Evolutionary conservation across 2,329 filamentous ascomycete genomes (phyloP), one percentile per base, ranked within the genome.

Genomic region (Ceratocystis huliohia): DNA sequence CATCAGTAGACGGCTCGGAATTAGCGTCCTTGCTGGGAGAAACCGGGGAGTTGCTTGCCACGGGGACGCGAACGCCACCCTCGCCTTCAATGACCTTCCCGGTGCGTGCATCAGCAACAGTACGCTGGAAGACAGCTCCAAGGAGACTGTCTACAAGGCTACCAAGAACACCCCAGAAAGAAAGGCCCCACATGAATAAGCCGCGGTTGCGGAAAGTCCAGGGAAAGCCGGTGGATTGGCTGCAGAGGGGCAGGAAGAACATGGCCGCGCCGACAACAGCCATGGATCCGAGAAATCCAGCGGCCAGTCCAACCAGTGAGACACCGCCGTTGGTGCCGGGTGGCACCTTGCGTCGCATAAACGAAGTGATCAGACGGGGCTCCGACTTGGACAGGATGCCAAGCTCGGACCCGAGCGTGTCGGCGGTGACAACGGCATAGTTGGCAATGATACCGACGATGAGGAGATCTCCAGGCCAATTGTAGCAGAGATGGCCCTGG

Each of bases 301-400:
- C 89, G 0, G 79, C 76, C 0, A 96, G 78, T 0, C 94, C 94
- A 59, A 84, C 78, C 0, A 85, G 71, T 0, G 91, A 95, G 7
- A 99, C 89, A 17, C 93, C 94, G 41, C 94, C 94, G 73, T 99
- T 99, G 53, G 94, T 97, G 63, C 94, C 94, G 1, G 84, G 87
- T 0, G 94, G 92, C 0, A 97, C 94, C 69, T 84, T 82, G 68
- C 88, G 86, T 72, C 94, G 81, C 3, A 77, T 85, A 17, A 82
- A 84, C 15, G 89, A 92, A 3, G 91, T 96, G 73, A 99, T 93
- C 46, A 99, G 83, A 45, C 92, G 85, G 7, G 94, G 94, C 57
- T 84, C 78, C 28, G 82, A 82, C 68, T 81, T 84, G 5, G 92
- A 88, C 13, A 99, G 80, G 66, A 99, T 99, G 15, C 94, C 94